phyloP scores from a whole-genome alignment of 2,329 filamentous ascomycete species.

The Corynespora cassiicola region DNA sequence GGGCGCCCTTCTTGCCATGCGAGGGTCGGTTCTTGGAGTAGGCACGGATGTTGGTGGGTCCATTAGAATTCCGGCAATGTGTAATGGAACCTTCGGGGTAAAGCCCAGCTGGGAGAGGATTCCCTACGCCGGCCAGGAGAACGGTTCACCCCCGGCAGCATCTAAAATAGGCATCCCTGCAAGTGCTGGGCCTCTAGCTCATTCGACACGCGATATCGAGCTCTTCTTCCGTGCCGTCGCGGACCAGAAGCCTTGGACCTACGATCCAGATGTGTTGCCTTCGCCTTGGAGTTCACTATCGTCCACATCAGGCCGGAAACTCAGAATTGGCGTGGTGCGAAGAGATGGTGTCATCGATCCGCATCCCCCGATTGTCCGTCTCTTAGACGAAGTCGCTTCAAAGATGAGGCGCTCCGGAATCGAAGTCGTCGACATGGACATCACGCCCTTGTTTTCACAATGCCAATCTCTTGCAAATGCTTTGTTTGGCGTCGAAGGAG shows the following conservation, averaged over 20 bases:
- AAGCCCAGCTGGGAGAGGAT: slow-evolving; percentile 56
- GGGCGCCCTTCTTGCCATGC: slow-evolving; percentile 57
- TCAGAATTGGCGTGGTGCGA: slow-evolving; percentile 57
- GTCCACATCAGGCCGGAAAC: slow-evolving; percentile 25
- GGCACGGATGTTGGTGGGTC: slow-evolving; percentile 63
- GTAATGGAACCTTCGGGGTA: slow-evolving; percentile 57
- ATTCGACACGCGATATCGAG: slow-evolving; percentile 58
- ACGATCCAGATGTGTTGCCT: slow-evolving; percentile 52
- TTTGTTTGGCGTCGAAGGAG: slow-evolving; percentile 66
- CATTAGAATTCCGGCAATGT: slow-evolving; percentile 59
- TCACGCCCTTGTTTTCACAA: slow-evolving; percentile 59
- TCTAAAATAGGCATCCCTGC: slow-evolving; percentile 53
- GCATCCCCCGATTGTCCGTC: slow-evolving; percentile 56
- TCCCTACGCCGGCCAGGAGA: slow-evolving; percentile 60
- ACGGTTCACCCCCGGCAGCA: slow-evolving; percentile 53
- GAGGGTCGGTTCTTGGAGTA: slow-evolving; percentile 58
- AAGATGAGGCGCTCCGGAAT: slow-evolving; percentile 49
- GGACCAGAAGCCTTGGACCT: slow-evolving; percentile 58
- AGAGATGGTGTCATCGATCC: slow-evolving; percentile 59
- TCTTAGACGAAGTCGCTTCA: slow-evolving; percentile 54
- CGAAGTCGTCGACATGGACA: slow-evolving; percentile 65
- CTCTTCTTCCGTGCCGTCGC: slow-evolving; percentile 62
- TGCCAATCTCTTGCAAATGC: slow-evolving; percentile 64
- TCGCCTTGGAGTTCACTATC: slow-evolving; percentile 44
- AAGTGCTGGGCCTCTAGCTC: slow-evolving; percentile 55